Conservation (phyloP, 768 basidiomycete genomes). For the Kwoniella sp. region DNA sequence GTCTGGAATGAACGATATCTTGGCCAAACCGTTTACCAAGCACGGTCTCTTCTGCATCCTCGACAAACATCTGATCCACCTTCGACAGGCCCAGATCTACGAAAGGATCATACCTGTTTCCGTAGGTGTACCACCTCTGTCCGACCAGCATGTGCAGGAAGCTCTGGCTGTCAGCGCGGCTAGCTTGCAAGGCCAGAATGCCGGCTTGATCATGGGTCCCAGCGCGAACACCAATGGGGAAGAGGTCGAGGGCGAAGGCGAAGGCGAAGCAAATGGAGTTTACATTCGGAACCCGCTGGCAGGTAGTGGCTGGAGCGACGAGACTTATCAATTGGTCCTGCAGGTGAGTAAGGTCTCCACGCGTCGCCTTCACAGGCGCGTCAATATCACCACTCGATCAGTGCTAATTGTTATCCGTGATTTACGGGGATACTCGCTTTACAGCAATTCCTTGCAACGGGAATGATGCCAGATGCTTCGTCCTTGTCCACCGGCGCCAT, state of each 20-base stretch:
- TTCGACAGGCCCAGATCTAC: conserved; percentile 81
- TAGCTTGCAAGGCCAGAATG: conserved; percentile 13
- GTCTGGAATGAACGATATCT: conserved; percentile 88
- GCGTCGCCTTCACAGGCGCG: too few relatives aligned
- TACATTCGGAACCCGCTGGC: conserved; percentile 68
- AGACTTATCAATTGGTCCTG: conserved; percentile 79
- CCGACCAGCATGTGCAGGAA: conserved; percentile 54
- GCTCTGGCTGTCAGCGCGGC: conserved; percentile 42
- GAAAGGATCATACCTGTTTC: conserved; percentile 63
- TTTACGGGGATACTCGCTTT: too few relatives aligned
- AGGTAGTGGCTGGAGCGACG: conserved; percentile 83
- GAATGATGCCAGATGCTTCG: conserved; percentile 41
- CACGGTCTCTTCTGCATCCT: conserved; percentile 87
- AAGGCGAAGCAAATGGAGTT: conserved; percentile 1
- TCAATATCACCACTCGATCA: too few relatives aligned
- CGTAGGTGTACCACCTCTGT: conserved; percentile 64
- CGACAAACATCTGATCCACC: conserved; percentile 89
- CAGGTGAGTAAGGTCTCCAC: conserved; percentile 58
- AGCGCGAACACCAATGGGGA: conserved; percentile 10
- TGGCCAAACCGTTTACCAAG: conserved; percentile 97
- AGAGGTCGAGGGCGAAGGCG: conserved; percentile 7
- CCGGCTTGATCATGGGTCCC: conserved; percentile 14
- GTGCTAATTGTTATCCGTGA: too few relatives aligned
- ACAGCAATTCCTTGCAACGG: conserved; percentile 47
- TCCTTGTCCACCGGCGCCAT: conserved; percentile 32